Conservation (phyloP, 176 grass and related monocot species). For the Zea luxurians region DNA sequence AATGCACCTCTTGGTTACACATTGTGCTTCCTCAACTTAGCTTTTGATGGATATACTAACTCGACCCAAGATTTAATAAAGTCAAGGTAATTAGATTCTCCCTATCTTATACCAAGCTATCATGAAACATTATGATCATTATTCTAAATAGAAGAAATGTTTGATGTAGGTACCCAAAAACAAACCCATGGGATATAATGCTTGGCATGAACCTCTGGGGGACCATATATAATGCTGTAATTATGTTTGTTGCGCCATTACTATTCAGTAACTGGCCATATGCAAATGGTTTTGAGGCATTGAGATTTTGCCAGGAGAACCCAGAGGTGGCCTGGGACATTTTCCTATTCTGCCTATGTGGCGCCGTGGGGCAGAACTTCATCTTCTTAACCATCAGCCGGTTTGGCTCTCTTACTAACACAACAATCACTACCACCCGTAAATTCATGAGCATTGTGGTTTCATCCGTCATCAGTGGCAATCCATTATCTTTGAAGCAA, state of each 20-base stretch:
- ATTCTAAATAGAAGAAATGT: constrained; percentile 9
- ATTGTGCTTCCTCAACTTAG: constrained; percentile 97
- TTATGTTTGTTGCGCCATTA: constrained; percentile 77
- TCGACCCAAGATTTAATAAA: constrained; percentile 98
- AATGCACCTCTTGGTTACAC: constrained; percentile 91
- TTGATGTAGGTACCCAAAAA: constrained; percentile 74
- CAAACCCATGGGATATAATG: constrained; percentile 98
- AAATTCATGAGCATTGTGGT: constrained; percentile 95
- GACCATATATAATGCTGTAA: constrained; percentile 78
- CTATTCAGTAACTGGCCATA: constrained; percentile 73
- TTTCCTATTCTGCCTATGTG: constrained; percentile 81
- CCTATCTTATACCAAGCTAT: neutral
- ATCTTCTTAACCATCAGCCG: constrained; percentile 97
- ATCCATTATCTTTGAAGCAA: constrained; percentile 70
- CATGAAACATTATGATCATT: constrained; percentile 8
- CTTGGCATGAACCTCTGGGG: constrained; percentile 99
- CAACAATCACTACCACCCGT: constrained; percentile 90
- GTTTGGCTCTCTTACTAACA: constrained; percentile 95
- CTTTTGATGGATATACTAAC: constrained; percentile 97
- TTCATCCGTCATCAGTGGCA: constrained; percentile 80
- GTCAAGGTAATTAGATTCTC: constrained; percentile 57
- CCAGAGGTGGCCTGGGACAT: constrained; percentile 97
- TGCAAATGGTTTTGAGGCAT: constrained; percentile 77
- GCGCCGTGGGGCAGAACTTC: constrained; percentile 87
- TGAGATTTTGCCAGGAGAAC: constrained; percentile 75